Base-by-base conservation (phyloP, 2,329 filamentous ascomycete species). In the Fusarium tjaetaba region DNA sequence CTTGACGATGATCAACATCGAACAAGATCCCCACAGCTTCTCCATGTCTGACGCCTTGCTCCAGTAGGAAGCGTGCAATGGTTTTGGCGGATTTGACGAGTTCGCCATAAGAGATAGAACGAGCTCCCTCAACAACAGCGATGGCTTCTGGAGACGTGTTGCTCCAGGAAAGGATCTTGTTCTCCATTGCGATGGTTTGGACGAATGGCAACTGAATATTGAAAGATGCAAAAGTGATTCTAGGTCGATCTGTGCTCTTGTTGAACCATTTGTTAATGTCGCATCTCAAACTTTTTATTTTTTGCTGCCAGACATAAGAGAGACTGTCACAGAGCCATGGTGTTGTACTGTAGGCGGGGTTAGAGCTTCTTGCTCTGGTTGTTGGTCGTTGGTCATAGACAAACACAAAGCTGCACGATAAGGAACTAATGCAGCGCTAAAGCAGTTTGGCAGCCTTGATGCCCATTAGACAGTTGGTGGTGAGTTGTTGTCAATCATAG, bases 391-490 rank as follows among this genome's bases (percentile, higher is more conserved):
- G 34, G 51, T 39, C 15, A 15, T 9, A 22, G 14, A 38, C 34
- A 53, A 53, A 28, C 51, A 53, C 4, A 22, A 22, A 26, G 2
- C 26, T 55, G 22, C 26, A 36, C 3, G 11, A 36, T 0, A 10
- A 26, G 22, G 9, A 7, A 20, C 30, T 52, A 52, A 36, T 52
- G 48, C 30, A 26, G 16, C 48, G n/a, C 48, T 52, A 52, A 22
- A 26, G 28, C n/a, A 3, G 30, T 52, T 52, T 36, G 30, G 48
- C 48, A 36, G 13, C 30, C 48, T 36, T 4, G 4, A 11, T 8
- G 2, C 5, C 16, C 2, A 13, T 34, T 4, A 20, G 5, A 20
- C 16, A 3, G 8, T 34, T 4, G 0, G n/a, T 3, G 18, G 1
- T 22, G 13, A 9, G 13, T 53, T 53, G 14, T 53, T 42, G 8